These are phyloP conservation scores for Podospora anserina DNA, from an alignment of 495 filamentous ascomycete species.

Conservation along the genomic window DNA sequence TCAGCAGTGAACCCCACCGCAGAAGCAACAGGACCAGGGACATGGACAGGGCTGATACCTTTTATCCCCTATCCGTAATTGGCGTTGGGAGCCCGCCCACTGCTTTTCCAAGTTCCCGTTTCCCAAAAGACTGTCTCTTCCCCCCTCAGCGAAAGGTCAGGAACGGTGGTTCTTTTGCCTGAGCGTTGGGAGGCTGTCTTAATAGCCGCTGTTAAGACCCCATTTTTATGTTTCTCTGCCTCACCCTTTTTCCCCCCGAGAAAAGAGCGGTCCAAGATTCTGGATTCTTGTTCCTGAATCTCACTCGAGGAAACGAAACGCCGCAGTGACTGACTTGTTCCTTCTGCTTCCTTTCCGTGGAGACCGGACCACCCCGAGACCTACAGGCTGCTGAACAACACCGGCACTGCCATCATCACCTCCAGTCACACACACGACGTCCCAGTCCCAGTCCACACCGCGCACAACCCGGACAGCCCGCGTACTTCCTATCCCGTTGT, in stretches of 20 bases:
- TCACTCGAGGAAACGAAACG: conserved; percentile 3
- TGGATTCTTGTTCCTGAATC: neutral
- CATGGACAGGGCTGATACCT: conserved; percentile 8
- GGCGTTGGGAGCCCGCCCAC: conserved; percentile 5
- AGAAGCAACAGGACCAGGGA: conserved; percentile 9
- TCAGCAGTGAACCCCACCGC: conserved; percentile 9
- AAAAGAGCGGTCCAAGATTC: neutral
- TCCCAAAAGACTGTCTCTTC: conserved; percentile 1
- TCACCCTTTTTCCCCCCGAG: neutral
- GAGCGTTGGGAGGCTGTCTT: neutral
- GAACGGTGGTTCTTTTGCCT: neutral
- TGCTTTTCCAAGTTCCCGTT: neutral
- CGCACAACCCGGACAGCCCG: neutral
- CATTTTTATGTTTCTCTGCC: neutral
- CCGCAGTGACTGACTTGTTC: neutral
- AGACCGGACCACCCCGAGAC: neutral
- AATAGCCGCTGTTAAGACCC: neutral
- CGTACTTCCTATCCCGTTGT: neutral
- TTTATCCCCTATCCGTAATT: conserved; percentile 1
- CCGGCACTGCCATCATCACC: neutral
- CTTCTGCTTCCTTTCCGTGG: neutral
- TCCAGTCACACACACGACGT: neutral
- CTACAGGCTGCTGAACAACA: neutral
- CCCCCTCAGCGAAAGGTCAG: neutral
- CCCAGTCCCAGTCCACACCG: neutral